Evolutionary conservation across 352 stramenopile species (phyloP).

Genomic region (Phytopythium boreale): DNA sequence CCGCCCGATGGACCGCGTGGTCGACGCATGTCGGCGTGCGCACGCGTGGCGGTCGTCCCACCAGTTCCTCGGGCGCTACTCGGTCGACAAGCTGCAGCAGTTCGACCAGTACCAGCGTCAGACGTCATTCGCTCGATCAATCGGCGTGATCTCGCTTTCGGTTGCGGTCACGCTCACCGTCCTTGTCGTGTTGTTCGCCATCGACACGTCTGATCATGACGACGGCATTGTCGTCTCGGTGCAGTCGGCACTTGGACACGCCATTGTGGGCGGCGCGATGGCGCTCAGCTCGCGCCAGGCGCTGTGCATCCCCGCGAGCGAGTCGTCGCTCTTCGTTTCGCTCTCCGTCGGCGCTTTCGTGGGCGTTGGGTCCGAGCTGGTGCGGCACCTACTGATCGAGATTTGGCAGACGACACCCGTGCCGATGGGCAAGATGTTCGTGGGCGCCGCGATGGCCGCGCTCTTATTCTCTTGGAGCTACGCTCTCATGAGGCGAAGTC

Average conservation of each 20-base stretch:
- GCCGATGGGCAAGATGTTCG: constrained; percentile 16
- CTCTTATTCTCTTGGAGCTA: not conserved
- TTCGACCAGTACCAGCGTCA: constrained; percentile 24
- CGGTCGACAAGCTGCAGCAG: constrained; percentile 28
- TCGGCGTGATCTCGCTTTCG: constrained; percentile 19
- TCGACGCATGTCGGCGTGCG: not conserved
- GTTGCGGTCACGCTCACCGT: constrained; percentile 9
- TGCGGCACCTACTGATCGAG: constrained; percentile 13
- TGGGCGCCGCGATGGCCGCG: not conserved
- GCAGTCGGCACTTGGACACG: constrained; percentile 13
- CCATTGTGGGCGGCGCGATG: constrained; percentile 9
- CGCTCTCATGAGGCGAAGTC: not conserved
- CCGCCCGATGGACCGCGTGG: constrained; percentile 3
- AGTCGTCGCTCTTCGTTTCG: constrained; percentile 1
- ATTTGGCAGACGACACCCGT: constrained; percentile 11
- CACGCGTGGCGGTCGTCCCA: constrained; percentile 26
- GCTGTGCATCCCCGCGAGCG: constrained; percentile 6
- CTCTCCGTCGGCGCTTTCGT: constrained; percentile 11
- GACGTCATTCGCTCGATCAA: constrained; percentile 9
- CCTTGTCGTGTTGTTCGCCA: constrained; percentile 10
- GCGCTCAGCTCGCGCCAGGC: constrained; percentile 15
- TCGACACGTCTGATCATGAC: constrained; percentile 2
- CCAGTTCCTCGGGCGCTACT: constrained; percentile 24
- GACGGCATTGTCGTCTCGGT: constrained; percentile 1
- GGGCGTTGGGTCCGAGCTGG: constrained; percentile 6